A percentile compares a stretch with the other conserved stretches of the same genome.
phyloP scores from a whole-genome alignment of 805 yeast genomes.

The Candida glaebosa region DNA sequence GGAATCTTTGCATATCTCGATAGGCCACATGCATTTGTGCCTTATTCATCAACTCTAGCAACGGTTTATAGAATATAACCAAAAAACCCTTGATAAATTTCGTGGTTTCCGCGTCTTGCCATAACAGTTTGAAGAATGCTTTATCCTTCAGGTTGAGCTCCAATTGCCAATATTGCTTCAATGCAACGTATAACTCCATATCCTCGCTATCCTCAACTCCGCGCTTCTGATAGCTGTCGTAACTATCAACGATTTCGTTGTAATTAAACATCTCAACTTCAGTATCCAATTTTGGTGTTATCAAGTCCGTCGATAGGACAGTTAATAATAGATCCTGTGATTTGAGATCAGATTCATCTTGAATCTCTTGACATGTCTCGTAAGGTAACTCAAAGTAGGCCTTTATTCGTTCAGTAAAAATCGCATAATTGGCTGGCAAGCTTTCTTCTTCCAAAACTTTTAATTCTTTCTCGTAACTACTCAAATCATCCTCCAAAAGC shows the following conservation, averaged over 20 bases:
- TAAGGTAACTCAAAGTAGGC: slow-evolving; percentile 16
- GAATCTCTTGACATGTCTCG: slow-evolving; percentile 13
- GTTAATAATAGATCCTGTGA: slow-evolving; percentile 23
- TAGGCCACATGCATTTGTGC: slow-evolving; percentile 38
- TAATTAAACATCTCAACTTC: slow-evolving; percentile 6
- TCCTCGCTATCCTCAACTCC: slow-evolving; percentile 11
- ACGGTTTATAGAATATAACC: slow-evolving; percentile 40
- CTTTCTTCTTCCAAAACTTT: slow-evolving; percentile 40
- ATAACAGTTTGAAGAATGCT: slow-evolving; percentile 65
- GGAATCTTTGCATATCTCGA: slow-evolving; percentile 33
- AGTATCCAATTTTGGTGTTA: slow-evolving; percentile 17
- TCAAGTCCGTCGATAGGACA: slow-evolving; percentile 17
- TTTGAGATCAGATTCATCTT: slow-evolving; percentile 22
- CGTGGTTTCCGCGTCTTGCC: slow-evolving; percentile 86
- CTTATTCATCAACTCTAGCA: slow-evolving; percentile 33
- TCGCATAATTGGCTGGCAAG: slow-evolving; percentile 23
- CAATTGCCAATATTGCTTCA: slow-evolving; percentile 61
- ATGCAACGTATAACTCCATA: slow-evolving; percentile 43
- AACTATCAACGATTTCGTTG: slow-evolving; percentile 15
- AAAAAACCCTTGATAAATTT: slow-evolving; percentile 69
- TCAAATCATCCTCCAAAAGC: slow-evolving; percentile 71
- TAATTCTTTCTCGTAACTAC: slow-evolving; percentile 55
- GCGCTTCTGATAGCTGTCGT: slow-evolving; percentile 15
- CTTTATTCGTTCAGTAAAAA: slow-evolving; percentile 24
- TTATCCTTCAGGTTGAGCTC: slow-evolving; percentile 73